Evolutionary conservation across 495 filamentous ascomycete genomes (phyloP).

Genomic region (Trichoderma parareesei): DNA sequence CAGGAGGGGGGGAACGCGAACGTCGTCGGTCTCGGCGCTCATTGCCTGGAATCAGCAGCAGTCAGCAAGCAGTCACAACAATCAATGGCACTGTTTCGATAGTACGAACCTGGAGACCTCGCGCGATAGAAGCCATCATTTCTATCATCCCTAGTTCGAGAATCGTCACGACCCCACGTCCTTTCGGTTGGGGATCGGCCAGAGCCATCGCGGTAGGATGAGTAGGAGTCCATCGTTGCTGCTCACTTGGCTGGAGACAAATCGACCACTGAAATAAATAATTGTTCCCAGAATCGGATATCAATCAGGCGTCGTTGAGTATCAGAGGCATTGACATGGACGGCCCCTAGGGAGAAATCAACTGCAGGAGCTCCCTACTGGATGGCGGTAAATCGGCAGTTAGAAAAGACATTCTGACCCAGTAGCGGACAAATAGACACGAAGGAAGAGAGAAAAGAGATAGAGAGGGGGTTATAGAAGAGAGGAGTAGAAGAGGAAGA

Average conservation of each 20-base stretch:
- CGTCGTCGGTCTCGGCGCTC: constrained; percentile 45
- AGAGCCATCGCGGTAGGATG: constrained; percentile 32
- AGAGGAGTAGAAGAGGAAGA: background rate
- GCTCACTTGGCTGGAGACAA: background rate
- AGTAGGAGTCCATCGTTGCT: constrained; percentile 36
- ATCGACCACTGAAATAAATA: background rate
- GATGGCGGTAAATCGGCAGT: background rate
- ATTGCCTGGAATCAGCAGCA: constrained; percentile 18
- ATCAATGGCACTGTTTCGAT: background rate
- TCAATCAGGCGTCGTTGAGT: background rate
- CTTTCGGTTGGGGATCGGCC: constrained; percentile 45
- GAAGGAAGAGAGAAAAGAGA: background rate
- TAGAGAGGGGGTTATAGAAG: background rate
- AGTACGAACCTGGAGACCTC: constrained; percentile 47
- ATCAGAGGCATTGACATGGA: constrained; percentile 1
- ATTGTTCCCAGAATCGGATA: background rate
- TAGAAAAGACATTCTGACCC: constrained; percentile 10
- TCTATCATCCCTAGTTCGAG: constrained; percentile 38
- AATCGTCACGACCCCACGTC: constrained; percentile 43
- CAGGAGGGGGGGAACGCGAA: constrained; percentile 62
- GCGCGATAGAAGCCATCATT: constrained; percentile 45
- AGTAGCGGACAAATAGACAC: background rate
- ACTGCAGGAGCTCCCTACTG: background rate
- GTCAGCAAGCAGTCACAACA: background rate
- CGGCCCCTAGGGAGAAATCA: background rate